phyloP scores from a whole-genome alignment of 257 asterid genomes.

The Penstemon newberryi region DNA sequence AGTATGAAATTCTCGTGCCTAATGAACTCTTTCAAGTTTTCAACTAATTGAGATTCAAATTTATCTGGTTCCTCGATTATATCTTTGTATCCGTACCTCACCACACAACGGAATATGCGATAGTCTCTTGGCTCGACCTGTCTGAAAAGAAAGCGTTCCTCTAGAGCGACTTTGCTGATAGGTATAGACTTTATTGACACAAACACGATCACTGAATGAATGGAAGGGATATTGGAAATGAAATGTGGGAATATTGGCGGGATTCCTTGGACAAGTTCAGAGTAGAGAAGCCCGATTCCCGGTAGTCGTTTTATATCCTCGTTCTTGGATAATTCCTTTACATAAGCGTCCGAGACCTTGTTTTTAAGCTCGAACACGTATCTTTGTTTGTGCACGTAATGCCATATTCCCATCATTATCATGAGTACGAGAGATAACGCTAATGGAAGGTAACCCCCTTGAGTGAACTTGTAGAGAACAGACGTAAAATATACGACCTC shows the following conservation, averaged over 20 bases:
- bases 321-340: conserved; percentile 39
- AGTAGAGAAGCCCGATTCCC: conserved; percentile 63
- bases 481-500: conserved; percentile 52
- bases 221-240: conserved; percentile 49
- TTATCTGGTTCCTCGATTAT: conserved; percentile 42
- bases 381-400: conserved; percentile 51
- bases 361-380: conserved; percentile 58
- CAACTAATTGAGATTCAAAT: conserved; percentile 51
- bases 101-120: conserved; percentile 57
- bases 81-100: conserved; percentile 72
- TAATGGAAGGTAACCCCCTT: conserved; percentile 72
- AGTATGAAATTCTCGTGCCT: conserved; percentile 47
- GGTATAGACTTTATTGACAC: conserved; percentile 75
- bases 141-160: conserved; percentile 68
- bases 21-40: conserved; percentile 51
- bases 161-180: conserved; percentile 46
- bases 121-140: conserved; percentile 51
- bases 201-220: conserved; percentile 59
- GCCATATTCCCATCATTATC: conserved; percentile 66
- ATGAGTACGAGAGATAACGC: conserved; percentile 49
- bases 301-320: conserved; percentile 42
- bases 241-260: conserved; percentile 74
- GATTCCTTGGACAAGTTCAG: conserved; percentile 70
- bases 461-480: conserved; percentile 55
- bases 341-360: conserved; percentile 52